Evolutionary conservation across 108 stramenopile genomes (phyloP).

Genomic region (Asterionellopsis glacialis): DNA sequence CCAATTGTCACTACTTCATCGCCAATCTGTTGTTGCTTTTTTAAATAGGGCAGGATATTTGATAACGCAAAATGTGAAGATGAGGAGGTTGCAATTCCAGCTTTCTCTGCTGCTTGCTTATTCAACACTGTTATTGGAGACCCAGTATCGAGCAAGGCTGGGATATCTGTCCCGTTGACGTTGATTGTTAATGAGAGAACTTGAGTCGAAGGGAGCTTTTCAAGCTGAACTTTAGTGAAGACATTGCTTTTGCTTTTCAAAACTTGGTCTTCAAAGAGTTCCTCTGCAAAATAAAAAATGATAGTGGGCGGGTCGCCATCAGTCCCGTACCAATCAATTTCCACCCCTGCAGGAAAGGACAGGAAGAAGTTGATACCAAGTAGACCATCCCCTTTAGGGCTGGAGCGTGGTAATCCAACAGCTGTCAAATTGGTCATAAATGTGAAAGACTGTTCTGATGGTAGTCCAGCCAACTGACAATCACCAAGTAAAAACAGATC

Average conservation of each 20-base stretch:
- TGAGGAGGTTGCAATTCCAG: conserved; percentile 44
- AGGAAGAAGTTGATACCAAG: conserved; percentile 55
- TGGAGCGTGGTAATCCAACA: conserved; percentile 51
- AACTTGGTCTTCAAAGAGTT: conserved; percentile 1
- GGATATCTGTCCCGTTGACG: conserved; percentile 48
- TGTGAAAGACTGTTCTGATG: conserved; percentile 22
- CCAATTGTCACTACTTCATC: conserved; percentile 55
- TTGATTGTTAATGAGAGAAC: conserved; percentile 38
- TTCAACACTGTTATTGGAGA: conserved; percentile 65
- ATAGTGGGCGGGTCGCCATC: conserved; percentile 27
- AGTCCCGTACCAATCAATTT: conserved; percentile 38
- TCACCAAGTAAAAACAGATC: no score
- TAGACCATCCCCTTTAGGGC: conserved; percentile 57
- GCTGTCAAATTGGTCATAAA: conserved; percentile 68
- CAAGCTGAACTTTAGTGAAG: conserved; percentile 30
- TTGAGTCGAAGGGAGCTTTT: conserved; percentile 37
- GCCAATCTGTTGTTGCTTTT: conserved; percentile 27
- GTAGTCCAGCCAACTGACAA: no score
- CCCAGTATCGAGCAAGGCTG: conserved; percentile 71
- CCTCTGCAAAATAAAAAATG: conserved; percentile 44
- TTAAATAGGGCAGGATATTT: no score
- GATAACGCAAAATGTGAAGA: no score
- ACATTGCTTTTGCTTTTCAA: conserved; percentile 16
- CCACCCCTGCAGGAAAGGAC: conserved; percentile 66
- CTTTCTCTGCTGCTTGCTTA: conserved; percentile 46